Evolutionary conservation across 306 rosid species (phyloP).

Genomic region (Casuarina glauca): DNA sequence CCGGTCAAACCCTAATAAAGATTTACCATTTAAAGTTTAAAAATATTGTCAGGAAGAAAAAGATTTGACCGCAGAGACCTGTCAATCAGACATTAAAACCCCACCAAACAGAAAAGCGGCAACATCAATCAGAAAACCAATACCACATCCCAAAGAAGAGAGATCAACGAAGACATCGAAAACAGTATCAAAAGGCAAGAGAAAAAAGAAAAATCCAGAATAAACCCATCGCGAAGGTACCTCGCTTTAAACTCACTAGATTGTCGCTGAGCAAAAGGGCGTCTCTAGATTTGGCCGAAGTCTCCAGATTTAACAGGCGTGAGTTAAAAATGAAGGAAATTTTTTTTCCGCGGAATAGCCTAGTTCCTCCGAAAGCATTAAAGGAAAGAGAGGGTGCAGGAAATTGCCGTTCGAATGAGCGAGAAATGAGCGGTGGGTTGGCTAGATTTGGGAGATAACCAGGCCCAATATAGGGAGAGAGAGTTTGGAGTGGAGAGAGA

Average conservation of each 20-base stretch:
- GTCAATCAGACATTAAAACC: constrained; percentile 40
- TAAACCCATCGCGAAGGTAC: constrained; percentile 44
- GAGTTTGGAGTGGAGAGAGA: constrained; percentile 18
- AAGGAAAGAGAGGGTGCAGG: constrained; percentile 24
- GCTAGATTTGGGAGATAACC: constrained; percentile 57
- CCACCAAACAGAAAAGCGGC: constrained; percentile 31
- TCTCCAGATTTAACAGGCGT: constrained; percentile 24
- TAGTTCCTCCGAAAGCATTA: constrained; percentile 31
- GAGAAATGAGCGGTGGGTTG: constrained; percentile 41
- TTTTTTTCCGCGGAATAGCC: constrained; percentile 21
- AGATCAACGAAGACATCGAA: constrained; percentile 35
- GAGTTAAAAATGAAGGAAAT: constrained; percentile 15
- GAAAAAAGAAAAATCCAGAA: constrained; percentile 9
- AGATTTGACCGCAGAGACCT: constrained; percentile 33
- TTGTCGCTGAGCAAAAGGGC: constrained; percentile 47
- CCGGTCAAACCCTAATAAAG: constrained; percentile 37
- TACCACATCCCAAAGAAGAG: constrained; percentile 30
- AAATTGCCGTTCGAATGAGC: constrained; percentile 43
- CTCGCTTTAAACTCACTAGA: constrained; percentile 35
- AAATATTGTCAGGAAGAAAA: constrained; percentile 14
- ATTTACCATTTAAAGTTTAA: constrained; percentile 19
- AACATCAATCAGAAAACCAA: constrained; percentile 31
- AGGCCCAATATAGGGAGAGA: constrained; percentile 29
- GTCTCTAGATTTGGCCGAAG: constrained; percentile 35
- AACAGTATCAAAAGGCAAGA: constrained; percentile 4